These are phyloP conservation scores for Lasiodiplodia sp. DNA, from an alignment of 2,329 filamentous ascomycete genomes.

Conservation along the genomic window DNA sequence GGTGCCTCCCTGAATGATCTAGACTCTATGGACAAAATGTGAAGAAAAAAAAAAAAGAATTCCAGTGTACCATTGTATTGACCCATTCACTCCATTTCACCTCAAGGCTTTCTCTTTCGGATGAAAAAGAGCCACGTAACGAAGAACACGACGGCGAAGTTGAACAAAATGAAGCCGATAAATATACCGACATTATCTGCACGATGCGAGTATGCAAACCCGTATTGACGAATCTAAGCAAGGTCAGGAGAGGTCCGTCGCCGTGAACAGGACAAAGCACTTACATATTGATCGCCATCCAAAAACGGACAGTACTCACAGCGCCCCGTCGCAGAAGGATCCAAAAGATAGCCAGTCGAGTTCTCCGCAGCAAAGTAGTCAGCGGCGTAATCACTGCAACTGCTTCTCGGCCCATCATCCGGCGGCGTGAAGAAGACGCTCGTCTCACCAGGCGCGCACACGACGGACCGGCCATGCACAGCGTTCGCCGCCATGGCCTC, in stretches of 20 bases:
- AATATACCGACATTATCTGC: background rate
- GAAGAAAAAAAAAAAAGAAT: too few species aligned
- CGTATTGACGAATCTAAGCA: background rate
- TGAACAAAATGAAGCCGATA: background rate
- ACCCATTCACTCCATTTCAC: too few species aligned
- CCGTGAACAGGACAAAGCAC: background rate
- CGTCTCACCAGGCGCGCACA: constrained; percentile 72
- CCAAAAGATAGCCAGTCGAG: constrained; percentile 45
- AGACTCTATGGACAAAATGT: too few species aligned
- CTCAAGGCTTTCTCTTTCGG: background rate
- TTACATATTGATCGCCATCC: constrained; percentile 6
- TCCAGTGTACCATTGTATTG: too few species aligned
- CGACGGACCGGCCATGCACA: constrained; percentile 68
- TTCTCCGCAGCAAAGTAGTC: constrained; percentile 37
- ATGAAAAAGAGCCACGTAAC: background rate
- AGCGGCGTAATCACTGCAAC: constrained; percentile 64
- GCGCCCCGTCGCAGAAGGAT: constrained; percentile 42
- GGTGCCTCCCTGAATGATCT: too few species aligned
- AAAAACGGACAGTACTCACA: constrained; percentile 49
- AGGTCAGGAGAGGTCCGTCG: background rate
- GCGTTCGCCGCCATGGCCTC: constrained; percentile 71
- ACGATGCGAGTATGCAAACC: background rate
- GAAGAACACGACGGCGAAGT: background rate
- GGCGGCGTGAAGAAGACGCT: constrained; percentile 66
- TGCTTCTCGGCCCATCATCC: constrained; percentile 53